phyloP scores from a whole-genome alignment of 2,329 filamentous ascomycete genomes.

The Didymosphaeria variabile region DNA sequence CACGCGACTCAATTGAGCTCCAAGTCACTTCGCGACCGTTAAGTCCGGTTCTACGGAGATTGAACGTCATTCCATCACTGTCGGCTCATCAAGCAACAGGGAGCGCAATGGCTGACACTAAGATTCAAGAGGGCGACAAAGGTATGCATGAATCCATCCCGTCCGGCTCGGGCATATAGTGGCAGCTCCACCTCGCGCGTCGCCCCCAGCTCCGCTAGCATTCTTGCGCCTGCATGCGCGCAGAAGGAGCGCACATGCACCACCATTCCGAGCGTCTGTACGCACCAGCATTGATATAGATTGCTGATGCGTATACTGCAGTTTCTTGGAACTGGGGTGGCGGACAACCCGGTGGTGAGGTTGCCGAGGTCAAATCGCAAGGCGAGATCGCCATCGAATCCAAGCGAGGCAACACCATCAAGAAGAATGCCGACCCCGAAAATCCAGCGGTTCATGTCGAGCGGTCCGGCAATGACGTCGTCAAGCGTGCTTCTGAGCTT shows the following conservation, averaged over 20 bases:
- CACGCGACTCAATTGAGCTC: conserved; percentile 37
- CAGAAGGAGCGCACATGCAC: conserved; percentile 26
- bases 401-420: conserved; percentile 70
- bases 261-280: conserved; percentile 25
- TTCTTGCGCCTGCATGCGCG: conserved; percentile 19
- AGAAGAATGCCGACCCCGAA: conserved; percentile 67
- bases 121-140: conserved; percentile 49
- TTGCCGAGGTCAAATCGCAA: conserved; percentile 65
- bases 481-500: conserved; percentile 69
- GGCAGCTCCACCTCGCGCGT: not conserved
- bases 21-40: conserved; percentile 29
- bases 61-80: conserved; percentile 41
- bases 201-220: conserved; percentile 14
- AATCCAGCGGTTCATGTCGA: conserved; percentile 70
- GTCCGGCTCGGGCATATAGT: not conserved
- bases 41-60: conserved; percentile 31
- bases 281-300: conserved; percentile 22
- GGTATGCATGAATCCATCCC: conserved; percentile 32
- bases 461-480: conserved; percentile 70
- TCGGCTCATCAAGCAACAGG: conserved; percentile 24
- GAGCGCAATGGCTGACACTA: conserved; percentile 45
- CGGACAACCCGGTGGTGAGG: conserved; percentile 64
- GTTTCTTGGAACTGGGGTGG: conserved; percentile 71
- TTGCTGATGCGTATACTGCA: conserved; percentile 40
- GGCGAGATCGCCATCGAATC: conserved; percentile 69